These are phyloP conservation scores for Boletellus ananiceps DNA, from an alignment of 768 basidiomycete genomes.

Conservation along the genomic window DNA sequence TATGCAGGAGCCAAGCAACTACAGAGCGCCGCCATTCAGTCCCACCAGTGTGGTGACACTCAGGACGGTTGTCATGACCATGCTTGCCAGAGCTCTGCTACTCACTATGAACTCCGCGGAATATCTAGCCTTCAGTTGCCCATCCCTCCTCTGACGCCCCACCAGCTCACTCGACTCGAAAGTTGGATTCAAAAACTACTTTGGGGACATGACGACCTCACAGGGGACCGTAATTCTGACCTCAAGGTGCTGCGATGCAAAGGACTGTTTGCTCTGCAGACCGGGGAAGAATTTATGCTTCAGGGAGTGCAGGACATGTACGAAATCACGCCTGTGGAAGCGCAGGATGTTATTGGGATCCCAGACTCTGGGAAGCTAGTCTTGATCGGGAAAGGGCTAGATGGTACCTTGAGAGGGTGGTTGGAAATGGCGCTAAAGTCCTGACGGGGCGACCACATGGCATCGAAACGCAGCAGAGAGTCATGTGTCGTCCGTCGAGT, in stretches of 20 bases:
- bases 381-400: constrained; percentile 80
- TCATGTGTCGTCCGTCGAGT: too few relatives aligned
- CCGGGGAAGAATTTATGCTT: constrained; percentile 64
- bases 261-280: constrained; percentile 60
- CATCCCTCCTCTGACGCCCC: constrained; percentile 52
- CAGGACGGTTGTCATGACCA: constrained; percentile 29
- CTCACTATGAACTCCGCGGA: constrained; percentile 71
- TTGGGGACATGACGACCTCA: constrained; percentile 68
- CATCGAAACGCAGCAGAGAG: too few relatives aligned
- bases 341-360: constrained; percentile 39
- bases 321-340: constrained; percentile 57
- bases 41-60: constrained; percentile 33
- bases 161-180: constrained; percentile 55
- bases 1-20: constrained; percentile 52
- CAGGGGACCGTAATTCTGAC: constrained; percentile 21
- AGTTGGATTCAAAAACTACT: constrained; percentile 76
- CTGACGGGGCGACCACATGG: too few relatives aligned
- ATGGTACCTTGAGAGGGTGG: constrained; percentile 50
- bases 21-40: constrained; percentile 15
- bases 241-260: constrained; percentile 83
- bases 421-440: constrained; percentile 33
- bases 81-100: constrained; percentile 31
- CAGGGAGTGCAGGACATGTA: constrained; percentile 93
- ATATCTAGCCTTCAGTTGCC: constrained; percentile 76
- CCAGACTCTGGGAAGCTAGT: constrained; percentile 75